These are phyloP conservation scores for Paecilomyces fulvus DNA, from an alignment of 2,329 filamentous ascomycete genomes.

Conservation along the genomic window DNA sequence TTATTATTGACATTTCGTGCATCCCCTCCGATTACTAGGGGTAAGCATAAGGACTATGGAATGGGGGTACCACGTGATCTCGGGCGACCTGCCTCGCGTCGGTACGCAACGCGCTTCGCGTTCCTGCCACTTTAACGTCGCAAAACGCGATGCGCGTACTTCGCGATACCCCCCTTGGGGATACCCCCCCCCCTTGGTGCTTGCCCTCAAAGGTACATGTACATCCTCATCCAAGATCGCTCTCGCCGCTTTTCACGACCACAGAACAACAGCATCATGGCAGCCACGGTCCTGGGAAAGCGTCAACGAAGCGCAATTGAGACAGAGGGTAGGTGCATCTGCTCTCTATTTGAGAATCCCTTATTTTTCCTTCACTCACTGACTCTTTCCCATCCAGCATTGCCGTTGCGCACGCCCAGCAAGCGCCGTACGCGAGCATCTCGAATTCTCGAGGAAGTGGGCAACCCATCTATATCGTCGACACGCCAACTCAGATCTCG, in stretches of 20 bases:
- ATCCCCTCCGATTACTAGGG: too few species aligned
- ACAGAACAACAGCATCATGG: slow-evolving; percentile 22
- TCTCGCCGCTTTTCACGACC: slow-evolving; percentile 16
- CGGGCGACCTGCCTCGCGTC: slow-evolving; percentile 7
- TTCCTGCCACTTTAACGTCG: slow-evolving; percentile 9
- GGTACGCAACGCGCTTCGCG: slow-evolving; percentile 10
- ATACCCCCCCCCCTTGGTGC: slow-evolving; percentile 8
- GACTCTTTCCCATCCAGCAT: slow-evolving; percentile 12
- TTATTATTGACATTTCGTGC: too few species aligned
- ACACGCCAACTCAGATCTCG: slow-evolving; percentile 27
- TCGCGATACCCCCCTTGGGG: slow-evolving; percentile 1
- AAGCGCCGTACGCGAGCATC: slow-evolving; percentile 42
- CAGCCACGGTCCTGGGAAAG: slow-evolving; percentile 36
- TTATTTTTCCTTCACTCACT: slow-evolving; percentile 5
- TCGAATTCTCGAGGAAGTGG: slow-evolving; percentile 27
- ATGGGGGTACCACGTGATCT: slow-evolving; percentile 3
- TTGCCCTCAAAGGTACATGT: slow-evolving; percentile 15
- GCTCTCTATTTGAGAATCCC: slow-evolving; percentile 5
- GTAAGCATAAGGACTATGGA: not conserved
- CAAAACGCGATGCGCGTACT: slow-evolving; percentile 9
- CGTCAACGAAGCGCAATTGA: slow-evolving; percentile 31
- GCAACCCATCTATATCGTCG: slow-evolving; percentile 14
- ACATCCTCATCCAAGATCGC: slow-evolving; percentile 13
- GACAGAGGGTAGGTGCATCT: slow-evolving; percentile 29
- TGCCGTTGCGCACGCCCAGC: slow-evolving; percentile 33